Conservation (phyloP, 345 rosid species). For the Carallia pectinifolia region DNA sequence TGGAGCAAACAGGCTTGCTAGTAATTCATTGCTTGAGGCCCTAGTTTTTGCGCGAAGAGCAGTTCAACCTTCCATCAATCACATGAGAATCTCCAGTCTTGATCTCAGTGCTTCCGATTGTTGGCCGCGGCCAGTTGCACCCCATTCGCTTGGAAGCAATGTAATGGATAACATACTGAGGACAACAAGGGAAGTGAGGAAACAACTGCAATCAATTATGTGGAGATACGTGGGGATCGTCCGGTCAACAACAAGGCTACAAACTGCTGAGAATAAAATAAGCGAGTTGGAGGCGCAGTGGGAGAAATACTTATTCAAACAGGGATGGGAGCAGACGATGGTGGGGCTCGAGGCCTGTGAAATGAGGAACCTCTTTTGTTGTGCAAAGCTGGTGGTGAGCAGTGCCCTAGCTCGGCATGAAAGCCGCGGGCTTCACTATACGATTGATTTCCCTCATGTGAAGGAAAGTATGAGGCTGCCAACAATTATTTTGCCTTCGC, state of each 20-base stretch:
- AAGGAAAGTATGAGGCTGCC: conserved; percentile 93
- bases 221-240: conserved; percentile 92
- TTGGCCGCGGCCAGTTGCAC: conserved; percentile 74
- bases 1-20: conserved; percentile 95
- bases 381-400: conserved; percentile 89
- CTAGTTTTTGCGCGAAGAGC: conserved; percentile 92
- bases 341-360: conserved; percentile 88
- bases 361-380: conserved; percentile 91
- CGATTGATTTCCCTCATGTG: conserved; percentile 70
- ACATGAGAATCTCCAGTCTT: conserved; percentile 56
- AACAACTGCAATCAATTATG: conserved; percentile 81
- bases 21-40: conserved; percentile 96
- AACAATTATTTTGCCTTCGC: conserved; percentile 72
- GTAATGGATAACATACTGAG: conserved; percentile 43
- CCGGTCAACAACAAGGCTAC: conserved; percentile 70
- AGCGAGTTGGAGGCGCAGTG: conserved; percentile 63
- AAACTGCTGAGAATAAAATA: conserved; percentile 55
- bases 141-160: conserved; percentile 43
- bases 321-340: conserved; percentile 83
- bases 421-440: conserved; percentile 96
- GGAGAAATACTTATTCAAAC: conserved; percentile 76
- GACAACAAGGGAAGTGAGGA: conserved; percentile 59
- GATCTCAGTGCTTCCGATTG: conserved; percentile 40
- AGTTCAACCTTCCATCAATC: conserved; percentile 75
- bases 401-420: conserved; percentile 91